Percentiles rank a stretch among this genome's conserved stretches.
Evolutionary conservation across 2,329 filamentous ascomycete species (phyloP).

Genomic region (Aspergillus phoenicis): DNA sequence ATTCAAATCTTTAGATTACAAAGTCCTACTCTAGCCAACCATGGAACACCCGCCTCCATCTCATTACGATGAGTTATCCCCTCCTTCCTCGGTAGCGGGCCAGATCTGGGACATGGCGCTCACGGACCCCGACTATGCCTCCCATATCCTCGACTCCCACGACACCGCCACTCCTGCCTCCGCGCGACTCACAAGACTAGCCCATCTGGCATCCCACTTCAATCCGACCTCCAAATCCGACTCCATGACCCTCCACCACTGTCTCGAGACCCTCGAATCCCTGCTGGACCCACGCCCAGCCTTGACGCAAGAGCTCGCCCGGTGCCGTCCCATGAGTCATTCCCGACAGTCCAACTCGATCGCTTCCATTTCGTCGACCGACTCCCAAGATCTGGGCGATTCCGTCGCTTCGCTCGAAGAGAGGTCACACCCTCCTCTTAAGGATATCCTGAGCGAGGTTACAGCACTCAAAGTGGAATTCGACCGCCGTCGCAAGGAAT

Average conservation of each 20-base stretch:
- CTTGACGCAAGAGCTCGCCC: slow-evolving; percentile 24
- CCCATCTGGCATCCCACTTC: slow-evolving; percentile 31
- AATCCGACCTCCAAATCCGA: slow-evolving; percentile 30
- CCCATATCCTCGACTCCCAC: slow-evolving; percentile 1
- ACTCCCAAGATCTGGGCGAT: neutral
- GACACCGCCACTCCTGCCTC: slow-evolving; percentile 16
- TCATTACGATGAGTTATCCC: slow-evolving; percentile 13
- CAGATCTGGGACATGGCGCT: slow-evolving; percentile 25
- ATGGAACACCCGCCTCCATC: slow-evolving; percentile 14
- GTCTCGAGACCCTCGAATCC: slow-evolving; percentile 43
- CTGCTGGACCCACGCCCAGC: slow-evolving; percentile 30
- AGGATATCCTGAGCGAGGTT: slow-evolving; percentile 29
- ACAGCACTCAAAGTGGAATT: slow-evolving; percentile 30
- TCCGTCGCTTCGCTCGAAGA: neutral
- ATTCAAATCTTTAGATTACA: neutral
- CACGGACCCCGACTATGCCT: slow-evolving; percentile 10
- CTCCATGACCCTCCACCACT: slow-evolving; percentile 35
- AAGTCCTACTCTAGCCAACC: neutral
- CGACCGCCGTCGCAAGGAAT: slow-evolving; percentile 31
- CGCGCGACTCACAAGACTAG: slow-evolving; percentile 36
- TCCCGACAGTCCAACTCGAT: slow-evolving; percentile 1
- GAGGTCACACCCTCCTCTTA: slow-evolving; percentile 23
- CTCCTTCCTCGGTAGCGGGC: slow-evolving; percentile 31
- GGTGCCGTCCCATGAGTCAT: slow-evolving; percentile 18
- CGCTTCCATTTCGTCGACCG: slow-evolving; percentile 1